A percentile compares a stretch with the other conserved stretches of the same genome.
Conservation (phyloP, 345 rosid genomes). For the Heritiera littoralis region DNA sequence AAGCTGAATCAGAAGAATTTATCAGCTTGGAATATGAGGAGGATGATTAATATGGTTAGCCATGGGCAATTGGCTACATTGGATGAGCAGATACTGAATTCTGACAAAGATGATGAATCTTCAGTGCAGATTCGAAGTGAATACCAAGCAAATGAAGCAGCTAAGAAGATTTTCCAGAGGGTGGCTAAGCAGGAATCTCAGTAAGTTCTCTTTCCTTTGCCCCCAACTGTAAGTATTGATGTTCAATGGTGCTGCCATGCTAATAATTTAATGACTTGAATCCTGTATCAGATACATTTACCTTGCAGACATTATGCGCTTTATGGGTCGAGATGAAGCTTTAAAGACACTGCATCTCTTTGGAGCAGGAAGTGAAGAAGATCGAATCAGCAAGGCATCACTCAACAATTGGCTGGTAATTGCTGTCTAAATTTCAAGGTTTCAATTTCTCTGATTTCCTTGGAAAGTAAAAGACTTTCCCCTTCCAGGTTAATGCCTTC, state of each 20-base stretch:
- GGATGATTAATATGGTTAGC: conserved; percentile 40
- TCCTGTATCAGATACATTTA: conserved; percentile 33
- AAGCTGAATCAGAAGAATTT: conserved; percentile 43
- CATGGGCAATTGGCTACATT: conserved; percentile 41
- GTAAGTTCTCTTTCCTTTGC: conserved; percentile 36
- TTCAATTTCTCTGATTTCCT: too few species aligned
- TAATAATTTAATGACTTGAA: conserved; percentile 9
- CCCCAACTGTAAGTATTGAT: neutral
- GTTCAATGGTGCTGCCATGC: neutral
- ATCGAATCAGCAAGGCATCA: conserved; percentile 34
- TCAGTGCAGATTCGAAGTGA: conserved; percentile 35
- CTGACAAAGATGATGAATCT: conserved; percentile 44
- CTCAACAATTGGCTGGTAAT: conserved; percentile 49
- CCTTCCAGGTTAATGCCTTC: conserved; percentile 42
- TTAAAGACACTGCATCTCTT: conserved; percentile 30
- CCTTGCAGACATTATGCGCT: conserved; percentile 41
- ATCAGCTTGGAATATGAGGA: conserved; percentile 48
- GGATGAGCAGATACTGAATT: conserved; percentile 49
- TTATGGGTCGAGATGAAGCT: conserved; percentile 46
- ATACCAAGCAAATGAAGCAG: conserved; percentile 44
- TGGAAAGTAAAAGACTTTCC: too few species aligned
- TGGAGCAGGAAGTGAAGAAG: conserved; percentile 26
- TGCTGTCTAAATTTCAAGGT: neutral
- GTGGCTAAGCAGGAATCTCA: conserved; percentile 41
- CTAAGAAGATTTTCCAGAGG: conserved; percentile 48